phyloP scores from a whole-genome alignment of 306 rosid species.

The Cicer cuneatum region DNA sequence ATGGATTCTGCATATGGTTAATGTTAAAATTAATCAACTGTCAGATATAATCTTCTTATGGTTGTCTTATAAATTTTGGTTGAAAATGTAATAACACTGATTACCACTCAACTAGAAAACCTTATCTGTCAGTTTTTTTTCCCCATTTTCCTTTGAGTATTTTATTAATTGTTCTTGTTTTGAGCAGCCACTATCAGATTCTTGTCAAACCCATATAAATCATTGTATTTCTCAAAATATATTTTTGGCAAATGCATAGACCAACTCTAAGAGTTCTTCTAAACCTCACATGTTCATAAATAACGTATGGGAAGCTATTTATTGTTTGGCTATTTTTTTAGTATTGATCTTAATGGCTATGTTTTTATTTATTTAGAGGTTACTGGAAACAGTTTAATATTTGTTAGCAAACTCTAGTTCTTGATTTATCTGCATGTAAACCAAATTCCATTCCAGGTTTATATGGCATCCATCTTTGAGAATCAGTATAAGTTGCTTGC shows the following conservation, averaged over 20 bases:
- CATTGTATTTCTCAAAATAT: background rate
- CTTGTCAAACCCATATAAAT: slow-evolving; percentile 23
- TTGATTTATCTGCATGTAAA: slow-evolving; percentile 38
- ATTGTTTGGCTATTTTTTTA: background rate
- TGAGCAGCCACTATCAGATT: slow-evolving; percentile 14
- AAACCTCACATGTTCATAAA: slow-evolving; percentile 18
- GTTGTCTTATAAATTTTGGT: background rate
- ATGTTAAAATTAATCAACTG: slow-evolving; percentile 11
- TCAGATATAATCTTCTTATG: slow-evolving; percentile 3
- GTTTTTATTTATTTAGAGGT: background rate
- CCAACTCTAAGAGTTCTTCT: slow-evolving; percentile 23
- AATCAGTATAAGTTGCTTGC: slow-evolving; percentile 94
- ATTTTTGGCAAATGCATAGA: slow-evolving; percentile 13
- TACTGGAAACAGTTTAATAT: slow-evolving; percentile 16
- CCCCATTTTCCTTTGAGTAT: slow-evolving; percentile 16
- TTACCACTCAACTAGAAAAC: slow-evolving; percentile 19
- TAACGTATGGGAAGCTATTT: background rate
- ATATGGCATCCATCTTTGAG: slow-evolving; percentile 95
- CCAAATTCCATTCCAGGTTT: slow-evolving; percentile 62
- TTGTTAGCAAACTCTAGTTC: slow-evolving; percentile 36
- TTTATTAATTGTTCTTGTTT: background rate
- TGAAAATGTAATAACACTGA: background rate
- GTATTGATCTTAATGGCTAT: slow-evolving; percentile 19
- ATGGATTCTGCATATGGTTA: slow-evolving; percentile 15
- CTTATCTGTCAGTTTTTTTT: background rate